phyloP scores from a whole-genome alignment of 2,329 filamentous ascomycete species.

The Thermoascus crustaceus region DNA sequence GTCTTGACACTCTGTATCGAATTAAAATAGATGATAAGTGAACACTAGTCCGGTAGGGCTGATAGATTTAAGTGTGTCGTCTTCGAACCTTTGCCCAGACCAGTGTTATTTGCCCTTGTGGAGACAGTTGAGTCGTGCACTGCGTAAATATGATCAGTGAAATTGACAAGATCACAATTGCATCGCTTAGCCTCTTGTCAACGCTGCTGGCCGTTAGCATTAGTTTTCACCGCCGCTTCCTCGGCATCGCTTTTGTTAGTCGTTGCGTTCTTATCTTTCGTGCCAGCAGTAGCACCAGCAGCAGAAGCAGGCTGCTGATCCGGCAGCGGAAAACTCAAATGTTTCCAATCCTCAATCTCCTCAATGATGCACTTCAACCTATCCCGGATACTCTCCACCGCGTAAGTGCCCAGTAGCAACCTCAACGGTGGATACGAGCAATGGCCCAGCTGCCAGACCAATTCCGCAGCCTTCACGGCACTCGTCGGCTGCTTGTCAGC shows the following conservation, averaged over 20 bases:
- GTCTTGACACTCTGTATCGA: too few relatives aligned
- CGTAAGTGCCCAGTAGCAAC: constrained; percentile 82
- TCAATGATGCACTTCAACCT: constrained; percentile 83
- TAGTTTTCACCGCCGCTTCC: not conserved
- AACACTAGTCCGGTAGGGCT: too few relatives aligned
- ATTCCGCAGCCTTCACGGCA: constrained; percentile 82
- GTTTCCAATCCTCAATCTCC: constrained; percentile 90
- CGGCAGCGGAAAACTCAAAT: constrained; percentile 58
- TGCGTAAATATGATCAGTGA: too few relatives aligned
- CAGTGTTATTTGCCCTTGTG: too few relatives aligned
- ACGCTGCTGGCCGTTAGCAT: not conserved
- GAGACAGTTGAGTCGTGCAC: too few relatives aligned
- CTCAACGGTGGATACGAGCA: constrained; percentile 87
- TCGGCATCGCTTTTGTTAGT: constrained; percentile 2
- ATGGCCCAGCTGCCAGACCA: constrained; percentile 91
- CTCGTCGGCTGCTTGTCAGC: constrained; percentile 87
- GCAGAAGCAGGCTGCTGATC: constrained; percentile 20
- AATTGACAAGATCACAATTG: too few relatives aligned
- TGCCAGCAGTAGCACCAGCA: too few relatives aligned
- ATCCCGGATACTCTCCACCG: constrained; percentile 91
- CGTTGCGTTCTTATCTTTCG: constrained; percentile 3
- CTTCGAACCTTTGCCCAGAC: too few relatives aligned
- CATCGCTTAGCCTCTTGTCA: too few relatives aligned
- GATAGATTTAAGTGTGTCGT: too few relatives aligned
- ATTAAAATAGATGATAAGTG: too few relatives aligned